Evolutionary conservation across 148 eudicot species (phyloP), one percentile per base, ranked within the genome.

Genomic region (Persicaria maculosa): DNA sequence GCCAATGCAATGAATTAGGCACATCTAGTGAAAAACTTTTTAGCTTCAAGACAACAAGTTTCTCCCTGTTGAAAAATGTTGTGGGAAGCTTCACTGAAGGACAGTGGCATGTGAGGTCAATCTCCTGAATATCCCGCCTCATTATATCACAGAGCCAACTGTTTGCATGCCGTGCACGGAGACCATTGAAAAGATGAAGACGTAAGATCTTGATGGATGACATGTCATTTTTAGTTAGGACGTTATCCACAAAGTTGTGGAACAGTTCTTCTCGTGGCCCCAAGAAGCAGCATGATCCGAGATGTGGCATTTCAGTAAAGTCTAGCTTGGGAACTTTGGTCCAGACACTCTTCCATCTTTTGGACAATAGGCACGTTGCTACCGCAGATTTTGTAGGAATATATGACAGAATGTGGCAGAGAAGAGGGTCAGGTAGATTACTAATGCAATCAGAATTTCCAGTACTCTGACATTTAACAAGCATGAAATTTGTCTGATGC

Each of bases 321-420:
- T 82, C 80, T 17, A 77, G 53, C 61, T 16, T 52, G 11, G 82
- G 78, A 31, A 74, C 71, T 4, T 47, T 44, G 15, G 78, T 62
- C 85, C 82, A 80, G 3, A 83, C 47, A 44, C 50, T 54, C 50
- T 53, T 46, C 85, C 85, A 83, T 58, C 80, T 47, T 65, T 68
- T 83, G 0, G 80, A 76, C 40, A 79, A 69, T 71, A 80, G 17
- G 65, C 83, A 77, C 19, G 83, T 83, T 59, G 48, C 64, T 47
- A 80, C 80, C 45, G 76, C 78, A 43, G 68, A 47, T 70, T 74
- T 76, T 52, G 78, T 79, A 0, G 85, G 61, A 11, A 82, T 75
- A 16, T 68, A 82, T 11, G 85, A 74, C 44, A 83, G 76, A 36
- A 83, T 80, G 50, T 74, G 54, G 59, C 80, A 47, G 50, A 80